Conservation (phyloP, 352 stramenopile species). For the Phytophthora ohioensis region DNA sequence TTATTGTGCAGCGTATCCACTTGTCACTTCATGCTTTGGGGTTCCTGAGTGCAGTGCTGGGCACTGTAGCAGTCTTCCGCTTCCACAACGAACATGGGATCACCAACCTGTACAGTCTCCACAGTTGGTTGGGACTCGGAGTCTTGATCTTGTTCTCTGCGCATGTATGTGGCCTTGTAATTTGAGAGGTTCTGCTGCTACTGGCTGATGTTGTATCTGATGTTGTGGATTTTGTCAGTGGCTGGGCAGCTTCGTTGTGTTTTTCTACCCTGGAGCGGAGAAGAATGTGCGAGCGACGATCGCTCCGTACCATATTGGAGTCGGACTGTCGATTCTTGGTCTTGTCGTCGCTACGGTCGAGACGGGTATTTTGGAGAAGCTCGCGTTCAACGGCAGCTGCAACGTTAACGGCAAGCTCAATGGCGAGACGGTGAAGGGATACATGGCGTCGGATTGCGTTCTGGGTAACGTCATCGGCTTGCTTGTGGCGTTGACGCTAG, state of each 20-base stretch:
- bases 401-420: constrained; percentile 79
- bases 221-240: constrained; percentile 45
- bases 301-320: constrained; percentile 73
- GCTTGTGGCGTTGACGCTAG: constrained; percentile 59
- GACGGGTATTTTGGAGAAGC: constrained; percentile 80
- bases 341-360: constrained; percentile 75
- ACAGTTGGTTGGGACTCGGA: constrained; percentile 86
- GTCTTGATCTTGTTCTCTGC: constrained; percentile 64
- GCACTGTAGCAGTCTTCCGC: constrained; percentile 78
- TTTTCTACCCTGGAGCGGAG: constrained; percentile 80
- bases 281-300: constrained; percentile 48
- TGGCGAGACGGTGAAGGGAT: constrained; percentile 67
- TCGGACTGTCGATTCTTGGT: constrained; percentile 70
- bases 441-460: constrained; percentile 78
- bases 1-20: constrained; percentile 63
- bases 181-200: background rate
- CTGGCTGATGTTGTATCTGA: background rate
- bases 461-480: constrained; percentile 81
- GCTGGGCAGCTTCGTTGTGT: constrained; percentile 69
- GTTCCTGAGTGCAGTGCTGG: constrained; percentile 65
- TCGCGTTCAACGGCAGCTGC: constrained; percentile 87
- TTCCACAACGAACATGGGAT: constrained; percentile 91
- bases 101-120: constrained; percentile 88
- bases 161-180: constrained; percentile 41
- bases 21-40: constrained; percentile 72